Percentiles rank a stretch among this genome's conserved stretches.
These are phyloP conservation scores for Mucor circinelloides DNA, from an alignment of 371 early-diverging fungal genomes.

Conservation along the genomic window DNA sequence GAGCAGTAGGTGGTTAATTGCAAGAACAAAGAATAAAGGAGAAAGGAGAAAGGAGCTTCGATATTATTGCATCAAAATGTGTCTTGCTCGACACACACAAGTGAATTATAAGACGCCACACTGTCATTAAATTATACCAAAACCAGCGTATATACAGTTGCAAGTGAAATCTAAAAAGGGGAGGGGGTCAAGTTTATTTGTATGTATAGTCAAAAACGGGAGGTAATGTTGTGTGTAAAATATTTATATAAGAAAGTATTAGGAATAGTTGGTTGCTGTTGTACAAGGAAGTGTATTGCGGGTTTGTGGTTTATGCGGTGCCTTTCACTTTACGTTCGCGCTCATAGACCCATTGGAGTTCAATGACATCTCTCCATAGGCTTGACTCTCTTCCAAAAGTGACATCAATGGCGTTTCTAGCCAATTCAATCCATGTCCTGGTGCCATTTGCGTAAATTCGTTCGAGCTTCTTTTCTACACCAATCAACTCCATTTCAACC, in stretches of 20 bases:
- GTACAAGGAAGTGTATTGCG: neutral
- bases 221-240: neutral
- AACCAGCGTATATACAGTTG: neutral
- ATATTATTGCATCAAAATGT: no score
- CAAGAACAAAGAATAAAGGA: no score
- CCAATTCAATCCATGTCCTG: slow-evolving; percentile 45
- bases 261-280: neutral
- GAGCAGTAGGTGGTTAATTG: no score
- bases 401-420: slow-evolving; percentile 25
- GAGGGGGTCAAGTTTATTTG: neutral
- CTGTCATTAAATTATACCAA: no score
- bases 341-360: slow-evolving; percentile 52
- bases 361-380: slow-evolving; percentile 51
- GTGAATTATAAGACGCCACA: no score
- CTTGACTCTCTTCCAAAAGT: slow-evolving; percentile 41
- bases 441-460: slow-evolving; percentile 44
- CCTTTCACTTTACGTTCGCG: slow-evolving; percentile 44
- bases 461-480: slow-evolving; percentile 43
- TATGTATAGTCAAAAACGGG: neutral
- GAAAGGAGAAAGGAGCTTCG: no score
- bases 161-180: neutral
- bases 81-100: no score
- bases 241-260: neutral
- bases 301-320: neutral
- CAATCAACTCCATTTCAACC: slow-evolving; percentile 49